These are phyloP conservation scores for Nitzschia sp. DNA, from an alignment of 108 stramenopile genomes.

Conservation along the genomic window DNA sequence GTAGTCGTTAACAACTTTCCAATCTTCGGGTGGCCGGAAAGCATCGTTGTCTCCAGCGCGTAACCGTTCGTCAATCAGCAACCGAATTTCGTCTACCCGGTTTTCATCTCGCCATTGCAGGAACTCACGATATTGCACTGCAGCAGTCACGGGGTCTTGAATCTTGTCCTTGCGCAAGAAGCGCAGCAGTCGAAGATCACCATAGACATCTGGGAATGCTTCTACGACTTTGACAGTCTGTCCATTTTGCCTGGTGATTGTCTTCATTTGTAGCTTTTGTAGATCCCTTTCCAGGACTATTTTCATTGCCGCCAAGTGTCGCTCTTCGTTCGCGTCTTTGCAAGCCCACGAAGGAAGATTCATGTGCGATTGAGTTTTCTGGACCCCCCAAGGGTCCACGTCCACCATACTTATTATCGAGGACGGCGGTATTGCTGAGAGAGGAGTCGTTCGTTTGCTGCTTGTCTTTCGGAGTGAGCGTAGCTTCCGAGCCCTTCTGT, in stretches of 20 bases:
- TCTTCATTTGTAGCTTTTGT: background rate
- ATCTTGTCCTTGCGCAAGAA: slow-evolving; percentile 36
- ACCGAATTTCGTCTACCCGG: slow-evolving; percentile 31
- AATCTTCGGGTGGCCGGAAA: slow-evolving; percentile 3
- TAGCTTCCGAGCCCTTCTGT: too few species aligned
- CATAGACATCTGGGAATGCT: slow-evolving; percentile 35
- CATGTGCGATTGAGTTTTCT: background rate
- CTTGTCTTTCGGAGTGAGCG: too few species aligned
- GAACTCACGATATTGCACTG: slow-evolving; percentile 27
- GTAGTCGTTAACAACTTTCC: slow-evolving; percentile 4
- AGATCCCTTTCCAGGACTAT: background rate
- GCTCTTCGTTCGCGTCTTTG: background rate
- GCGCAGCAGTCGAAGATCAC: slow-evolving; percentile 32
- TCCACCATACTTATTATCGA: background rate
- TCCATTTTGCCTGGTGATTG: background rate
- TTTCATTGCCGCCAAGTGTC: slow-evolving; percentile 8
- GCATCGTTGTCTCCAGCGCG: background rate
- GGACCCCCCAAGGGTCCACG: background rate
- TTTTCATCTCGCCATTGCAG: slow-evolving; percentile 29
- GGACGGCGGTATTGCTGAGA: background rate
- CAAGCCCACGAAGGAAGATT: slow-evolving; percentile 9
- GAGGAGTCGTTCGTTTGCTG: too few species aligned
- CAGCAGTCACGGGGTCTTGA: slow-evolving; percentile 22
- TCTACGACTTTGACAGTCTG: background rate
- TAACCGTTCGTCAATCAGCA: slow-evolving; percentile 8